phyloP scores from a whole-genome alignment of 371 early-diverging fungal species.

The Apophysomyces elegans region DNA sequence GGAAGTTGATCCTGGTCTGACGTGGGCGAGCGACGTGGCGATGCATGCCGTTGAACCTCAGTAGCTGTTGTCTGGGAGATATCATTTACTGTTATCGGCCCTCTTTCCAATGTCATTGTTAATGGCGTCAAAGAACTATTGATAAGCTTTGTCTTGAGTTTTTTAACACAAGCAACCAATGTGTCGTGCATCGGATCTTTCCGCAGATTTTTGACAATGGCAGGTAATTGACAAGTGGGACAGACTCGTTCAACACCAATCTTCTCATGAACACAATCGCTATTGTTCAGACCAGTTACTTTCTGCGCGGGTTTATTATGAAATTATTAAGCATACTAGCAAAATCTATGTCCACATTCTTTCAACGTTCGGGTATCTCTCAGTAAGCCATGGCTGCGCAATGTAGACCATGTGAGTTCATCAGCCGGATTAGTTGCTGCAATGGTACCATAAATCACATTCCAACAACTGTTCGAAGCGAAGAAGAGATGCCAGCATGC shows the following conservation, averaged over 20 bases:
- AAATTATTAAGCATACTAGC: slow-evolving; percentile 10
- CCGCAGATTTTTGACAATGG: slow-evolving; percentile 29
- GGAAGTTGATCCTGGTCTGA: not conserved
- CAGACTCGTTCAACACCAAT: slow-evolving; percentile 21
- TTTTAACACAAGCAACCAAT: slow-evolving; percentile 27
- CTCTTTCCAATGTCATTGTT: not conserved
- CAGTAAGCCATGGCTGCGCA: slow-evolving; percentile 16
- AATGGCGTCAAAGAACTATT: not conserved
- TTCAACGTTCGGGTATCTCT: slow-evolving; percentile 20
- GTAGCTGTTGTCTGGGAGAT: not conserved
- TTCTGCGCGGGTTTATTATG: too few relatives aligned
- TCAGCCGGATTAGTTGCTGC: not conserved
- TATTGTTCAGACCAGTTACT: not conserved
- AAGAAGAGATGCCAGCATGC: slow-evolving; percentile 14
- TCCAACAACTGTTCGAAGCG: slow-evolving; percentile 17
- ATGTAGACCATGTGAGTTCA: not conserved
- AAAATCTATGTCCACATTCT: slow-evolving; percentile 37
- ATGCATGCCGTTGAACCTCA: not conserved
- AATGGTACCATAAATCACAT: slow-evolving; percentile 24
- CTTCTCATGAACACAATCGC: slow-evolving; percentile 23
- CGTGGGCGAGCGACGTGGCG: not conserved
- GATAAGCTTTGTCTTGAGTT: slow-evolving; percentile 13
- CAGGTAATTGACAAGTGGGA: slow-evolving; percentile 29
- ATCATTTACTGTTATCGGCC: not conserved
- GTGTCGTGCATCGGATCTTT: slow-evolving; percentile 30